Base-by-base conservation (phyloP, 441 rosid genomes). In the Jatropha podagrica region DNA sequence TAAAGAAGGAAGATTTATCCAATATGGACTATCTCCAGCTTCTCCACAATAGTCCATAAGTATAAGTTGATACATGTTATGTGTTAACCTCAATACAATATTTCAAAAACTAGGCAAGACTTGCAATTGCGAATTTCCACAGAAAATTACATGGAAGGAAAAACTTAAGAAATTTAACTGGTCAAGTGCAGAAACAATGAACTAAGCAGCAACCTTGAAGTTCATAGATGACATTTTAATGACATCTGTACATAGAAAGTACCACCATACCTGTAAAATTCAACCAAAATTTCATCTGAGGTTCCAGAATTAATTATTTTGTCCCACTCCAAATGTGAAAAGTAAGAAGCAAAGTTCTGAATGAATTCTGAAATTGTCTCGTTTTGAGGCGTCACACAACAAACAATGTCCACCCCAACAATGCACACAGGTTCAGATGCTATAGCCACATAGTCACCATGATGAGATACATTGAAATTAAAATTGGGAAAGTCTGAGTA, bases 381-480 rank as follows among this genome's bases (percentile, higher is more conserved):
- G 23, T 56, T 80, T 60, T 61, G 65, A 4, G 88, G 91, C 73
- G 79, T 40, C 58, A 23, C 13, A 74, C 71, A 81, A 67, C 79
- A 79, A 73, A 91, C 89, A 20, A 89, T 73, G 74, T 91, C 93
- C 78, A 89, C 77, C 20, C 95, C 95, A 61, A 89, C 93, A 64
- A 89, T 88, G 77, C 93, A 88, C 40, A 89, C 78, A 62, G 95
- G 91, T 68, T 91, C 95, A 71, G 93, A 88, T 78, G 89, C 93
- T 72, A 91, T 86, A 48, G 85, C 89, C 81, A 91, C 93, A 74
- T 80, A 91, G 79, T 91, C 89, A 65, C 95, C 95, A 37, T 91
- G 88, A 74, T 91, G 95, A 67, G 93, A 91, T 52, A 85, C 90
- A 76, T 85, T 89, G 84, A 89, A 89, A 80, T 91, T 89, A 75